Conservation (phyloP, 1,284 basidiomycete species). For the Ganoderma sp. region DNA sequence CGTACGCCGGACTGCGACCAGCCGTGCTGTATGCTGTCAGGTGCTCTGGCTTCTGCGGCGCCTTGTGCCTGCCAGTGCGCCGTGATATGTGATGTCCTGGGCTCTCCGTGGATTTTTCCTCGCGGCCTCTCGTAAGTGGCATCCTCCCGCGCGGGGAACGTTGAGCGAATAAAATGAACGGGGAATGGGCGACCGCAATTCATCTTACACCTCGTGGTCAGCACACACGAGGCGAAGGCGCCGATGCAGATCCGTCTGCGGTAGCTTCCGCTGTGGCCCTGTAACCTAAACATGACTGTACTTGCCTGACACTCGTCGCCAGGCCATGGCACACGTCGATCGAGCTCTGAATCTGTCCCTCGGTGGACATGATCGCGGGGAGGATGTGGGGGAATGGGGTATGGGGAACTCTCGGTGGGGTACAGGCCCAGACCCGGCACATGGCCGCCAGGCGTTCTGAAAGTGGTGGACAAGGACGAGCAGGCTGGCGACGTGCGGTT, state of each 20-base stretch:
- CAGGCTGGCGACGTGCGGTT: constrained; percentile 11
- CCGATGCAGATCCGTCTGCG: neutral
- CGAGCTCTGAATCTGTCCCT: constrained; percentile 1
- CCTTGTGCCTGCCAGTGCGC: constrained; percentile 3
- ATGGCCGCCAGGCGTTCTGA: neutral
- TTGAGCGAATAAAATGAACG: neutral
- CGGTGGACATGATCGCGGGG: constrained; percentile 4
- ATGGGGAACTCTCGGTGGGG: neutral
- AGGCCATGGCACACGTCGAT: neutral
- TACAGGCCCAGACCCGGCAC: neutral
- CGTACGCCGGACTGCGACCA: neutral
- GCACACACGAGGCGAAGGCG: neutral
- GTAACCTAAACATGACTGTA: neutral
- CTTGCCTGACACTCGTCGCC: neutral
- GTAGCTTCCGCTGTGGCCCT: neutral
- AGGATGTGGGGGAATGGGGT: neutral
- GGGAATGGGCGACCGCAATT: neutral
- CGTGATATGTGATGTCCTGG: neutral
- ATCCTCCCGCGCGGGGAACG: constrained; percentile 1
- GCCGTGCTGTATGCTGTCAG: neutral
- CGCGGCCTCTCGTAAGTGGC: constrained; percentile 1
- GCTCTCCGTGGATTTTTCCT: constrained; percentile 6
- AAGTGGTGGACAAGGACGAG: neutral
- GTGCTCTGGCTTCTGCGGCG: neutral
- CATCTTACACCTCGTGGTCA: neutral